These are phyloP conservation scores for Saturnispora sekii DNA, from an alignment of 805 yeast genomes.

Conservation along the genomic window DNA sequence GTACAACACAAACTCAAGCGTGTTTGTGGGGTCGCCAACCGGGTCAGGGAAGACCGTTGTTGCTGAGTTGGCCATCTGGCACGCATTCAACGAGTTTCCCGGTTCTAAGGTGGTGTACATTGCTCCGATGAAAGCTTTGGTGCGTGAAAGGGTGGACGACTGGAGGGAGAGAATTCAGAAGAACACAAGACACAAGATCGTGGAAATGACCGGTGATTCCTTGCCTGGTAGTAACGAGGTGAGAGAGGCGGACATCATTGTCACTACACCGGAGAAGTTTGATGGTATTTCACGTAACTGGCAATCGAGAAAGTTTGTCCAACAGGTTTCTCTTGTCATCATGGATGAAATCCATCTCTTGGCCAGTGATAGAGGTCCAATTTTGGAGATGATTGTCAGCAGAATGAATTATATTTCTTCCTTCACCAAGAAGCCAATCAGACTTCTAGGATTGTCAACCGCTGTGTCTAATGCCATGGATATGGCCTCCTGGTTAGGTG, in stretches of 20 bases:
- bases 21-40: conserved; percentile 94
- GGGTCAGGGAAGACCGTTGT: conserved; percentile 98
- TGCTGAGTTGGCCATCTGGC: conserved; percentile 96
- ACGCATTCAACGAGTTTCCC: conserved; percentile 78
- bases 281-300: conserved; percentile 84
- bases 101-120: conserved; percentile 73
- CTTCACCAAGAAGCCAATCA: conserved; percentile 47
- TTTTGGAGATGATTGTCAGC: conserved; percentile 81
- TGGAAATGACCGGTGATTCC: conserved; percentile 78
- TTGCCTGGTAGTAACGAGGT: conserved; percentile 62
- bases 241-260: conserved; percentile 59
- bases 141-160: conserved; percentile 74
- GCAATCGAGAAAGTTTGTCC: conserved; percentile 71
- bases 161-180: conserved; percentile 50
- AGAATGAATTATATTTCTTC: conserved; percentile 67
- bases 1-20: conserved; percentile 69
- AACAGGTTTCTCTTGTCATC: conserved; percentile 61
- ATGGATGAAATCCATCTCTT: conserved; percentile 82
- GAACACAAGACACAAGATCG: conserved; percentile 43
- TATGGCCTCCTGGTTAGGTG: conserved; percentile 79
- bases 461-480: conserved; percentile 82
- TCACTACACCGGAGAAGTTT: conserved; percentile 80
- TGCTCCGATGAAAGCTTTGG: conserved; percentile 87
- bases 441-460: conserved; percentile 72
- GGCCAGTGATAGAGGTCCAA: conserved; percentile 82